Base-by-base conservation (phyloP, 2,329 filamentous ascomycete genomes). In the Graphiopsis chlorocephala region DNA sequence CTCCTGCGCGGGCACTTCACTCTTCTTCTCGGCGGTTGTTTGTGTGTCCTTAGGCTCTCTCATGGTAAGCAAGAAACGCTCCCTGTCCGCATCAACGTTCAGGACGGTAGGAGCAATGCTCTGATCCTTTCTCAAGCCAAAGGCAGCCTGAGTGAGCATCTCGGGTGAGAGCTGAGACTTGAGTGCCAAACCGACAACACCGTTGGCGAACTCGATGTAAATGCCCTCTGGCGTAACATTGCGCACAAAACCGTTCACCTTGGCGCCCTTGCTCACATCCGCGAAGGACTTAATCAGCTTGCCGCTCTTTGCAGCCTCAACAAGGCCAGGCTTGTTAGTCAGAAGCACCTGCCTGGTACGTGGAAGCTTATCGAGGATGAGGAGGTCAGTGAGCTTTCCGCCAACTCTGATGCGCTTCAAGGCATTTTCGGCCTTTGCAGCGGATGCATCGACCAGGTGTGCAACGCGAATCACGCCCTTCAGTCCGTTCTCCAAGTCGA, bases 201-300 rank as follows among this genome's bases (percentile, higher is more conserved):
- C 87, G 70, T 88, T 90, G 47, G 88, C 87, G 76, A 97, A 97
- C 73, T 96, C 90, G n/a, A 97, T 86, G 72, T 97, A 98, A 12
- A 93, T 83, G 50, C 91, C 92, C 10, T 90, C 91, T 2, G 86
- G 80, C 0, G 92, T 93, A 61, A 97, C 90, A 72, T 95, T 96
- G 66, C 89, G 88, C 28, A 99, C 87, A 71, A 94, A 97, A 6
- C 93, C 94, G 65, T 87, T 85, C 8, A 92, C 85, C 26, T 87
- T 79, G 35, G 86, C 83, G 31, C 90, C 90, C 68, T 90, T 84
- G 68, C 87, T 85, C 23, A 92, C 84, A 68, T 94, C 87, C 25
- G 90, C 88, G 63, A 95, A 89, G 50, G 79, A 85, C 20, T 83
- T 84, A n/a, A 96, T 82, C 14, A 98, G 83, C 61, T 84, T 86